These are phyloP conservation scores for apple (Malus domestica) DNA, from an alignment of 306 rosid genomes.

Conservation along the genomic window DNA sequence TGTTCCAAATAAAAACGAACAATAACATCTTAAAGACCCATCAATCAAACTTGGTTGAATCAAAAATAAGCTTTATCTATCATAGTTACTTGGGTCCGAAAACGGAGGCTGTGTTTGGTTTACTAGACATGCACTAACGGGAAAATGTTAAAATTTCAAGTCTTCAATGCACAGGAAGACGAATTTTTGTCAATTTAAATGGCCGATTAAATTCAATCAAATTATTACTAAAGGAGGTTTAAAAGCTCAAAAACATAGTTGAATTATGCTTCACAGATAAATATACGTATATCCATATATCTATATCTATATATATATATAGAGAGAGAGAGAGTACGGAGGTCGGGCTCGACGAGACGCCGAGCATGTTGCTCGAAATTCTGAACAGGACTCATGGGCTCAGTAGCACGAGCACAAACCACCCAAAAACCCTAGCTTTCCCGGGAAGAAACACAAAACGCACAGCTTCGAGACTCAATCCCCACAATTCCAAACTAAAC, in stretches of 20 bases:
- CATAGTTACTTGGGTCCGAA: background rate
- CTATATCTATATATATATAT: too few species aligned
- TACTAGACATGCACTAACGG: background rate
- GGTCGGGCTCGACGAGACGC: constrained; percentile 64
- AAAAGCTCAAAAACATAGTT: background rate
- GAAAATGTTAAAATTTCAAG: background rate
- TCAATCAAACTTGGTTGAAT: background rate
- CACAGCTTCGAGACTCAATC: background rate
- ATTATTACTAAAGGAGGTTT: background rate
- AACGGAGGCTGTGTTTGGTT: background rate
- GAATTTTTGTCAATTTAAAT: background rate
- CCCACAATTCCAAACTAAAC: background rate
- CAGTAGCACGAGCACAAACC: background rate
- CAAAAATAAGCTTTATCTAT: background rate
- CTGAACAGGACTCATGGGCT: constrained; percentile 86
- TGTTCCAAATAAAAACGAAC: constrained; percentile 23
- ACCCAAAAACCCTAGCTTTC: constrained; percentile 33
- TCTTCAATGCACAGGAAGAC: background rate
- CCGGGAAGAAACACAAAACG: background rate
- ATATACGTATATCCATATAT: too few species aligned
- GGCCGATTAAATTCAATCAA: background rate
- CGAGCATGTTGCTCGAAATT: constrained; percentile 91
- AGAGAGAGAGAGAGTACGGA: constrained; percentile 32
- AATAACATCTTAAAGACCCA: background rate
- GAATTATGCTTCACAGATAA: background rate